A percentile compares a stretch with the other conserved stretches of the same genome.
Conservation (phyloP, 2,329 filamentous ascomycete species). For the Chrysoporthe cubensis region DNA sequence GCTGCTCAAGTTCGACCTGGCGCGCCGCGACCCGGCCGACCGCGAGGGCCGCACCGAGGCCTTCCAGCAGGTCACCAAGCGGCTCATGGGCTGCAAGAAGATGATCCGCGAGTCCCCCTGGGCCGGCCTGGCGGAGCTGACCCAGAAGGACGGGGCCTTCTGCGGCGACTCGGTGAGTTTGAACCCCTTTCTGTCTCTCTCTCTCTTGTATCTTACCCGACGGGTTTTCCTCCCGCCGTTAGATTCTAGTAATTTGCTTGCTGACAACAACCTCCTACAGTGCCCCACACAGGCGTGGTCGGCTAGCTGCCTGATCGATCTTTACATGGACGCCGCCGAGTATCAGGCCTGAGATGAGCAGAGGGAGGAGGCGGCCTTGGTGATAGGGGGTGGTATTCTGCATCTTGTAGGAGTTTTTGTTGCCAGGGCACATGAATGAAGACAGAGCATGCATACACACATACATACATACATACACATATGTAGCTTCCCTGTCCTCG, state of each 20-base stretch:
- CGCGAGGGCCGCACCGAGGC: constrained; percentile 76
- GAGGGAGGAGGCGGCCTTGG: background rate
- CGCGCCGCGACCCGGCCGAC: constrained; percentile 60
- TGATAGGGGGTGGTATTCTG: background rate
- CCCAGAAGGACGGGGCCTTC: constrained; percentile 82
- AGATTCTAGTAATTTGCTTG: background rate
- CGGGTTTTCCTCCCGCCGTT: background rate
- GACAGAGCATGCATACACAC: background rate
- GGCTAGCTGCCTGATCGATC: constrained; percentile 87
- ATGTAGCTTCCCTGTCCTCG: background rate
- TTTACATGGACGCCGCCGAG: constrained; percentile 87
- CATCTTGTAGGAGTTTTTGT: background rate
- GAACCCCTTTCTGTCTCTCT: constrained; percentile 9
- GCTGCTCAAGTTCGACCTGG: constrained; percentile 85
- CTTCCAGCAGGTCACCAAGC: constrained; percentile 90
- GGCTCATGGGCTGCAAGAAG: constrained; percentile 81
- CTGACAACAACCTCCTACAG: constrained; percentile 45
- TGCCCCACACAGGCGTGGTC: constrained; percentile 97
- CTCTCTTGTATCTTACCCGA: background rate
- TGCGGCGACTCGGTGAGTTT: constrained; percentile 83
- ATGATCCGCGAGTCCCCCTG: constrained; percentile 80
- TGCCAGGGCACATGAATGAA: background rate
- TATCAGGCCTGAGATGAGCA: constrained; percentile 43
- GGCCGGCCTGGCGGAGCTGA: constrained; percentile 92
- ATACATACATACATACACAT: background rate